These are phyloP conservation scores for sweet orange (Citrus sinensis) DNA, from an alignment of 345 rosid genomes.

Conservation along the genomic window DNA sequence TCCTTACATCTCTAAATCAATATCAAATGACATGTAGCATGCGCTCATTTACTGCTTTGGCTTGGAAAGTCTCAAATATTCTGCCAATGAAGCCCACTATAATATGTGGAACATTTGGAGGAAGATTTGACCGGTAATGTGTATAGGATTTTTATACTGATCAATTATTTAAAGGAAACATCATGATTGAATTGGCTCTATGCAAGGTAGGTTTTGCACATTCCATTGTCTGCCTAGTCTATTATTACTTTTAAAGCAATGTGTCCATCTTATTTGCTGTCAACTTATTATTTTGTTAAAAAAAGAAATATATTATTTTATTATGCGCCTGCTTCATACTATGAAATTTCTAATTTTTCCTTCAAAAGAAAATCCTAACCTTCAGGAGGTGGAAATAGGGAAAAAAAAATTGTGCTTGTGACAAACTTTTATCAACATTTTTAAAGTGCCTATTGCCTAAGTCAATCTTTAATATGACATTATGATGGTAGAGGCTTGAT, in stretches of 20 bases:
- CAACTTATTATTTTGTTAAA: background rate
- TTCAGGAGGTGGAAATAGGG: background rate
- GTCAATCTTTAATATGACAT: no score
- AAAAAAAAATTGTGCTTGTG: background rate
- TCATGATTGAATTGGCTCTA: background rate
- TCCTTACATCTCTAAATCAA: background rate
- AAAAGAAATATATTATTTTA: no score
- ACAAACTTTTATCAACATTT: background rate
- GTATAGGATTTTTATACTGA: background rate
- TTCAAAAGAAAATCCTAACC: background rate
- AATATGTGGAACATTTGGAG: background rate
- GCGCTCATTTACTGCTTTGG: background rate
- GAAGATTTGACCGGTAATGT: background rate
- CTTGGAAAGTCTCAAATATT: background rate
- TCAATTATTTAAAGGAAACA: slow-evolving; percentile 4
- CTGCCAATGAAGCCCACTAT: background rate
- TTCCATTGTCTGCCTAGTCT: background rate
- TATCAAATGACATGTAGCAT: background rate
- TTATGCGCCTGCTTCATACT: background rate
- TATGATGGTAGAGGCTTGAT: no score
- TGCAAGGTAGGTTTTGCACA: background rate
- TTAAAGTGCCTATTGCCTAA: background rate
- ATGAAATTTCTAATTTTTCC: background rate
- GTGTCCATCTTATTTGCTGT: background rate
- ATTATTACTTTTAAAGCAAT: background rate